Evolutionary conservation across 192 early-diverging fungal species (phyloP).

Genomic region (Hyaloraphidium curvatum): DNA sequence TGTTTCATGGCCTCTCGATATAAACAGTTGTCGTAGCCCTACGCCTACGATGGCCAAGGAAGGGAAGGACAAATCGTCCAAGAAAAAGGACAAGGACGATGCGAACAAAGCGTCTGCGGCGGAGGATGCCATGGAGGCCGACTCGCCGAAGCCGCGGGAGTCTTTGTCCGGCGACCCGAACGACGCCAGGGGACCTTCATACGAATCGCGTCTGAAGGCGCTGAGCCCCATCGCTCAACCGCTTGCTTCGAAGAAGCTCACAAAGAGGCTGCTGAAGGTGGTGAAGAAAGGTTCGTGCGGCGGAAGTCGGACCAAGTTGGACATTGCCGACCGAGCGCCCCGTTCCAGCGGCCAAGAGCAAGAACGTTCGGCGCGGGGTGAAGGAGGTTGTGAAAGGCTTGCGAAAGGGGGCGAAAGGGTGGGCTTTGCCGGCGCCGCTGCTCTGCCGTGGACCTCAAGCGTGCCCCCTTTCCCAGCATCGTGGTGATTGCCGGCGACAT

Average conservation of each 20-base stretch:
- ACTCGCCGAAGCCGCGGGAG: constrained; percentile 24
- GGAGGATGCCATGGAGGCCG: constrained; percentile 11
- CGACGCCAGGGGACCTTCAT: constrained; percentile 8
- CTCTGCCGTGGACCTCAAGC: background rate
- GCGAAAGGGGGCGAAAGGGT: constrained; percentile 84
- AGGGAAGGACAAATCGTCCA: constrained; percentile 30
- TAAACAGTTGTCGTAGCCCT: too few relatives aligned
- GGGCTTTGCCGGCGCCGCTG: background rate
- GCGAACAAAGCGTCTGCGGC: constrained; percentile 11
- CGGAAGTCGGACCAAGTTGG: background rate
- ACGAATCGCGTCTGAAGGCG: constrained; percentile 32
- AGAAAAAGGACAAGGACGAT: constrained; percentile 13
- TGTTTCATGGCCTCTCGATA: too few relatives aligned
- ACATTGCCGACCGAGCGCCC: constrained; percentile 19
- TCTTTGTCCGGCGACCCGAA: background rate
- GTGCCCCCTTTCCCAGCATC: constrained; percentile 23
- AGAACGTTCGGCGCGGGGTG: constrained; percentile 46
- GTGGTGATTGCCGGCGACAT: constrained; percentile 94
- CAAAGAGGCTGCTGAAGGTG: constrained; percentile 69
- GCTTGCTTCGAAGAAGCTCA: constrained; percentile 61
- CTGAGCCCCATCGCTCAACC: constrained; percentile 58
- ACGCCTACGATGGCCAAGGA: constrained; percentile 12
- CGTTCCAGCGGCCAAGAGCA: constrained; percentile 18
- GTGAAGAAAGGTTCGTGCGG: constrained; percentile 61
- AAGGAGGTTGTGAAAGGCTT: constrained; percentile 96